Conservation (phyloP, 2,329 filamentous ascomycete species). For the Ophiostoma sp. region DNA sequence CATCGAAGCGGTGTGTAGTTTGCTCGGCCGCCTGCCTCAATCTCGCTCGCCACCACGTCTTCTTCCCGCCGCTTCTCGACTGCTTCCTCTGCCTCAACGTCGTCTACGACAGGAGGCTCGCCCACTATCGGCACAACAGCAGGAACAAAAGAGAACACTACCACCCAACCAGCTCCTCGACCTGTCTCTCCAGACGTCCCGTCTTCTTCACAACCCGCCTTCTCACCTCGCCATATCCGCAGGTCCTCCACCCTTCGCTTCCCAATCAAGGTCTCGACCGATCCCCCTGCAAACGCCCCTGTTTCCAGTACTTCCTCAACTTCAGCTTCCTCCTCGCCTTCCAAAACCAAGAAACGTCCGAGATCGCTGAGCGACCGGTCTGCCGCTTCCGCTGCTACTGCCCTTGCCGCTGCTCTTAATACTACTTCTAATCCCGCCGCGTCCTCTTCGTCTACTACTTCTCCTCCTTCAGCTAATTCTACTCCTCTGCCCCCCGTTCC, state of each 20-base stretch:
- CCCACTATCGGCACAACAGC: conserved; percentile 17
- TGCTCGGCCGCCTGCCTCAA: neutral
- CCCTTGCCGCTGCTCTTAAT: conserved; percentile 14
- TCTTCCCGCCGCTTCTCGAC: conserved; percentile 30
- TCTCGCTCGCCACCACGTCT: conserved; percentile 25
- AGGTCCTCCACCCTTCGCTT: conserved; percentile 30
- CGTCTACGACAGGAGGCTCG: conserved; percentile 24
- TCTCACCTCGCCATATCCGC: conserved; percentile 26
- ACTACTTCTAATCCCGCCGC: neutral
- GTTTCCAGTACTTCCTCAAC: neutral
- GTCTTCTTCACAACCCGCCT: conserved; percentile 12
- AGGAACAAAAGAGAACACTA: conserved; percentile 1
- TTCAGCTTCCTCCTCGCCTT: neutral
- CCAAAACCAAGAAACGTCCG: conserved; percentile 24
- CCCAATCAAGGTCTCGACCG: conserved; percentile 29
- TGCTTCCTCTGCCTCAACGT: conserved; percentile 27
- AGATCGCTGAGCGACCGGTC: conserved; percentile 29
- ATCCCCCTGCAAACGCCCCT: conserved; percentile 23
- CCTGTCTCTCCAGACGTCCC: conserved; percentile 2
- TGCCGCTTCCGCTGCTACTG: conserved; percentile 20
- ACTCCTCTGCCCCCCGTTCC: conserved; percentile 5
- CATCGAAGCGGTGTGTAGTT: conserved; percentile 2
- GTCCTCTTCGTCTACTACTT: neutral
- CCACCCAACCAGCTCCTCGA: neutral
- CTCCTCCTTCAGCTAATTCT: neutral